These are phyloP conservation scores for Mycena alexandri DNA, from an alignment of 768 basidiomycete genomes.

Conservation along the genomic window DNA sequence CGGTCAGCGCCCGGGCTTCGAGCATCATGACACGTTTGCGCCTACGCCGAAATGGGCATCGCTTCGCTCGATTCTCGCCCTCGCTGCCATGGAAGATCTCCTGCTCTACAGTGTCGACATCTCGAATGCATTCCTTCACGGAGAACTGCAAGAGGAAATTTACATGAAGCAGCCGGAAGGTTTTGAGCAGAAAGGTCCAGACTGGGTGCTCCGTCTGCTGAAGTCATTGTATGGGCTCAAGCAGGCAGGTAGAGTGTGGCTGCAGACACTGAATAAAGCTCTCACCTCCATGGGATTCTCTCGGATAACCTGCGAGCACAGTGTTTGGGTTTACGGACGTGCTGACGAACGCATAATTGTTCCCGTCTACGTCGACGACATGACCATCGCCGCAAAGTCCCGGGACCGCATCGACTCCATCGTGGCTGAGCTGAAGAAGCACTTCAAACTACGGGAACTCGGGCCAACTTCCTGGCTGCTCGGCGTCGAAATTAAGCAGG, in stretches of 20 bases:
- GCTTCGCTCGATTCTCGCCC: conserved; percentile 45
- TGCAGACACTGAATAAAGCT: conserved; percentile 45
- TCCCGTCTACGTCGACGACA: conserved; percentile 49
- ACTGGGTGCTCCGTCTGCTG: conserved; percentile 30
- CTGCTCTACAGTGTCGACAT: conserved; percentile 50
- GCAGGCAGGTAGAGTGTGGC: conserved; percentile 55
- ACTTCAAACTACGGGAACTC: conserved; percentile 9
- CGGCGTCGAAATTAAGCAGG: neutral
- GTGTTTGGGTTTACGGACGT: conserved; percentile 44
- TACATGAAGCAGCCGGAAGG: conserved; percentile 51
- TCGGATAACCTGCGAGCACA: conserved; percentile 42
- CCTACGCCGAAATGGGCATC: conserved; percentile 40
- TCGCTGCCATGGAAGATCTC: conserved; percentile 47
- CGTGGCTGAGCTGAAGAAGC: neutral
- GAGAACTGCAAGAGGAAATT: conserved; percentile 44
- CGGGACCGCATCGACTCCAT: conserved; percentile 14
- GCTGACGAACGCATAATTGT: conserved; percentile 44
- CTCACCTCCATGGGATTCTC: conserved; percentile 41
- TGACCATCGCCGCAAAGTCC: conserved; percentile 44
- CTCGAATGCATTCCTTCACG: conserved; percentile 48
- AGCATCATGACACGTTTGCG: conserved; percentile 40
- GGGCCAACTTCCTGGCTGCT: conserved; percentile 8
- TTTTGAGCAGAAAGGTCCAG: conserved; percentile 17
- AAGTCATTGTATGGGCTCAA: conserved; percentile 60
- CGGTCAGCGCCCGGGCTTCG: conserved; percentile 42